A percentile compares a stretch with the other conserved stretches of the same genome.
These are phyloP conservation scores for Zygoascus sp. DNA, from an alignment of 1,139 yeast species.

Conservation along the genomic window DNA sequence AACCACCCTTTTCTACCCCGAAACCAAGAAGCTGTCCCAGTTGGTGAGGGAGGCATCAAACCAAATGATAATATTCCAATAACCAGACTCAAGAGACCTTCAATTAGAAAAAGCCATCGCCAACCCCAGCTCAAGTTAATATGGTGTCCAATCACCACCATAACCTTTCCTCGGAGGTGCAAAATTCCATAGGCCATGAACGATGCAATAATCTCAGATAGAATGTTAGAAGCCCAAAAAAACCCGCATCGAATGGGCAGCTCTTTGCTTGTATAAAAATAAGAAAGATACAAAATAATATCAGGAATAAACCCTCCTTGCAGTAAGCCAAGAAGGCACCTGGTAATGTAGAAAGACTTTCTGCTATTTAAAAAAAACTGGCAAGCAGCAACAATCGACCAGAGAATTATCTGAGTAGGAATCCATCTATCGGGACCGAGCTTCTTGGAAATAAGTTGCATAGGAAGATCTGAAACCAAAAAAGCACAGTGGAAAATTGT, in stretches of 20 bases:
- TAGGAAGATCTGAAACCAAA: constrained; percentile 49
- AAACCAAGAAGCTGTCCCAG: constrained; percentile 31
- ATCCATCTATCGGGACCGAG: constrained; percentile 54
- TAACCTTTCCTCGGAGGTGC: constrained; percentile 21
- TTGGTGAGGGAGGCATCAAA: constrained; percentile 15
- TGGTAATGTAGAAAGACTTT: constrained; percentile 39
- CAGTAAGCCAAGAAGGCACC: constrained; percentile 45
- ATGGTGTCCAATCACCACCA: constrained; percentile 17
- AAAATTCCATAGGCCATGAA: constrained; percentile 45
- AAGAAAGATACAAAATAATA: constrained; percentile 47
- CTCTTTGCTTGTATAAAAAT: constrained; percentile 49
- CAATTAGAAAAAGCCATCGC: constrained; percentile 47
- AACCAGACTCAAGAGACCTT: constrained; percentile 44
- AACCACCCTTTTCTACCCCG: constrained; percentile 55
- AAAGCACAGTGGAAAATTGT: constrained; percentile 44
- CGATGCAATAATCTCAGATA: constrained; percentile 30
- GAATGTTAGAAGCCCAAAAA: constrained; percentile 37
- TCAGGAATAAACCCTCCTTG: constrained; percentile 58
- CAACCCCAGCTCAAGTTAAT: constrained; percentile 35
- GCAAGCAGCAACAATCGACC: constrained; percentile 48
- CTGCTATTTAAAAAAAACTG: constrained; percentile 43
- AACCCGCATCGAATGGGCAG: constrained; percentile 45
- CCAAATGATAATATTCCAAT: constrained; percentile 40
- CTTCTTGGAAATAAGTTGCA: constrained; percentile 48
- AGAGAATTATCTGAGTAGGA: constrained; percentile 47